Base-by-base conservation (phyloP, 2,329 filamentous ascomycete genomes). In the Graphilbum fragrans region DNA sequence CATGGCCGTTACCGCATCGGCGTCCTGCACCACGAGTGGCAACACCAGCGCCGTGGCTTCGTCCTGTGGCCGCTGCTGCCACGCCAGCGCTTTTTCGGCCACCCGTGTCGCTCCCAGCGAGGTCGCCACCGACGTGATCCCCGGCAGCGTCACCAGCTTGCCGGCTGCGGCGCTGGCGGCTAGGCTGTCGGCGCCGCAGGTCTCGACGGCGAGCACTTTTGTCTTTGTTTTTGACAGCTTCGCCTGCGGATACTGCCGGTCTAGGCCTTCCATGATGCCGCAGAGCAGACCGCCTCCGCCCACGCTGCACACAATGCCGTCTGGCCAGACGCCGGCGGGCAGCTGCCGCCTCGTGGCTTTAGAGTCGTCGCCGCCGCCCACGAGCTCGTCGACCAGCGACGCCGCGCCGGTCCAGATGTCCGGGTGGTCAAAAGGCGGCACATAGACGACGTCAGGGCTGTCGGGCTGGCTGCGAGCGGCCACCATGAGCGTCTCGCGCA, bases 1-100 rank as follows among this genome's bases (percentile, higher is more conserved):
- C 41, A 81, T 83, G 3, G 80, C 87, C 60, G 80, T 74, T 18
- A 84, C 86, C 0, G 90, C 88, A 53, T 92, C 84, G 4, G 77
- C 78, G 52, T 93, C 86, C 3, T 68, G 69, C 9, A 92, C 65
- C 0, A 86, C 80, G 3, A 74, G 61, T 47, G 71, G 78, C 31
- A 67, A 64, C 31, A 72, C 57, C 2, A 63, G 29, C 36, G 60
- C 58, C 60, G 51, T 19, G 65, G 62, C 41, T 59, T 54, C 35
- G 67, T 59, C 1, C 31, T 11, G 6, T n/a, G 65, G 62, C 41
- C 59, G 54, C 35, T 67, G 59, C 1, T 71, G 76, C 58, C 83
- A 80, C 48, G 78, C 70, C 60, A 82, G 62, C 1, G 63, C 57
- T 51, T 55, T 53, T 18, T 72, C 62, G 16, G 77, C 75, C 4